Base-by-base conservation (phyloP, 2,329 filamentous ascomycete genomes). In the Sphaerulina populicola region DNA sequence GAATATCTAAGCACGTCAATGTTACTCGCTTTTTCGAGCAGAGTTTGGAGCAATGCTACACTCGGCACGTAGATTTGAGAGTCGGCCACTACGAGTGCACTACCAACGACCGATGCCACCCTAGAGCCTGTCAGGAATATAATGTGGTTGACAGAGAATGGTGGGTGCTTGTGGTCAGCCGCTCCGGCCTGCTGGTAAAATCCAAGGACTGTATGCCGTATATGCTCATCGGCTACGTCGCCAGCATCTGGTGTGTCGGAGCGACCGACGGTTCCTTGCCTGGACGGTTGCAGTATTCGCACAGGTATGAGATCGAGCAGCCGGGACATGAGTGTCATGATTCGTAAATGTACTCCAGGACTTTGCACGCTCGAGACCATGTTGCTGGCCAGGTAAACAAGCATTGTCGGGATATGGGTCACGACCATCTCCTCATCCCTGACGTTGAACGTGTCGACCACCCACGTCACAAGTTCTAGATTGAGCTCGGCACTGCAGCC, bases 381-480 rank as follows among this genome's bases (percentile, higher is more conserved):
- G 14, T 53, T 44, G 21, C 36, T 46, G 14, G 60, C 51, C 35
- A 65, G 51, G 36, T 61, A 61, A n/a, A 94, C 69, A 2, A 82
- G 77, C 47, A 60, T 53, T 18, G 94, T 70, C 31, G 91, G 91
- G 29, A 90, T 85, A 69, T 97, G 91, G 18, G 87, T 73, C 1
- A 86, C 80, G 12, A 94, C 70, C 91, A 98, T 97, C 64, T 98
- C 94, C 67, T 97, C 93, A 69, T 98, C 93, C 47, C 84, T 81
- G 44, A 97, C 79, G 67, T 96, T 97, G 75, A 98, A 98, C 60
- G 91, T 85, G 4, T 79, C 72, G 57, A 96, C 72, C 49, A 96
- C 83, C 68, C 97, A 98, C 55, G 78, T 80, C 48, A 90, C 82
- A 38, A 96, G 74, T 15, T 80, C 77, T 48, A 96, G 73, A 55